These are phyloP conservation scores for Cryptomeria japonica DNA, from an alignment of 75 land plant genomes.

Conservation along the genomic window DNA sequence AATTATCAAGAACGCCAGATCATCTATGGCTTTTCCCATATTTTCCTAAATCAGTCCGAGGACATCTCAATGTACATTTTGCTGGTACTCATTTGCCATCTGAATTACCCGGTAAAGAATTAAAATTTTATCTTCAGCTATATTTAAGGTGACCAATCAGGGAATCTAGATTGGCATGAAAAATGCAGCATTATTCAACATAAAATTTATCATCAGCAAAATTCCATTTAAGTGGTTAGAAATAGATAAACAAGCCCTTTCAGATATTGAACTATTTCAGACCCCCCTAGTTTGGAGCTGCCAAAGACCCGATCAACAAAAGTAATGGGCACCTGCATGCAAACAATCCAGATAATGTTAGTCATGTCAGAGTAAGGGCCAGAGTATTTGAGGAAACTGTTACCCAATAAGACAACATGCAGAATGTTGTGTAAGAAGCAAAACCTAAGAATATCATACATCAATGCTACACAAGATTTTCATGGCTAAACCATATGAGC, in stretches of 20 bases:
- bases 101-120: background rate
- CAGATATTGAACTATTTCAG: slow-evolving; percentile 93
- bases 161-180: background rate
- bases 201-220: background rate
- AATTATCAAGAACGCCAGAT: background rate
- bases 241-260: slow-evolving; percentile 86
- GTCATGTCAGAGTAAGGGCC: background rate
- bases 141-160: background rate
- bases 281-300: slow-evolving; percentile 97
- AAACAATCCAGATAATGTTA: background rate
- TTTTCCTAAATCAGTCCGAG: background rate
- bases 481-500: background rate
- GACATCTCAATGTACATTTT: background rate
- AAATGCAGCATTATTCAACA: background rate
- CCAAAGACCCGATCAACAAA: slow-evolving; percentile 99
- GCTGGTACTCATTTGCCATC: background rate
- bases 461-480: background rate
- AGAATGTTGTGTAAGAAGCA: background rate
- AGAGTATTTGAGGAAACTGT: background rate
- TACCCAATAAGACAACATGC: background rate
- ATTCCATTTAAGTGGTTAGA: slow-evolving; percentile 62
- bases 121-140: background rate
- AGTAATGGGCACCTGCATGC: slow-evolving; percentile 89
- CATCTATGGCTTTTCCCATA: background rate
- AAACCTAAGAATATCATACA: background rate